Base-by-base conservation (phyloP, 257 asterid genomes). In the Solanum chilense region DNA sequence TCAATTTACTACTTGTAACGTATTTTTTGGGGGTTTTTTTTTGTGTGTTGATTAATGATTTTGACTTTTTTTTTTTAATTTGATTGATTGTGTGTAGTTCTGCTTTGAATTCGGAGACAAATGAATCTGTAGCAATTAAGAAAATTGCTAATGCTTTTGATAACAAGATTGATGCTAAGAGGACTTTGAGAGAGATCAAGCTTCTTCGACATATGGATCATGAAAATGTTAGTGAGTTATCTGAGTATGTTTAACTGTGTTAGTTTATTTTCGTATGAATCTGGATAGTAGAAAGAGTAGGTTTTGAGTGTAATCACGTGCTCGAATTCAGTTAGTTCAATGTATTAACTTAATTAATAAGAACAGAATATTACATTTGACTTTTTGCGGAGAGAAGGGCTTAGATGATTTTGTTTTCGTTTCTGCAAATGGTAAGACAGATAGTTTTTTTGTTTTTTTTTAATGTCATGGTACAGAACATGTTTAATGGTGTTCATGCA, bases 181-280 rank as follows among this genome's bases (percentile, higher is more conserved):
- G 99, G 92, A 97, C 99, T 85, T 92, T 97, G 91, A 98, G 99
- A 68, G 98, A 97, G 95, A 97, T 97, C 94, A 97, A 97, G 93
- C 98, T 97, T 89, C 98, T 97, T 73, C 94, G 99, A 7, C 99
- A 97, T 89, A 95, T 97, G 99, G 99, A 97, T 94, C 99, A 97
- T 92, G 99, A 97, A 89, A 97, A 97, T 86, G 99, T 97, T 69
- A 90, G 99, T 94, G 82, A 82, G 66, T 91, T 62, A 13, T 13
- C 39, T 29, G 75, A 68, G 75, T 68, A 31, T 35, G 47, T 16
- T 47, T 62, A 70, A 41, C 29, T 35, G 41, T 74, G 18, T 27
- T 78, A n/a, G 64, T 49, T 78, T 41, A 42, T 42, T 41, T 41
- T 76, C 83, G 16, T 44, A 78, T 44, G 84, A 25, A 44, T 78